These are phyloP conservation scores for Termitomyces sp. DNA, from an alignment of 768 basidiomycete genomes.

Conservation along the genomic window DNA sequence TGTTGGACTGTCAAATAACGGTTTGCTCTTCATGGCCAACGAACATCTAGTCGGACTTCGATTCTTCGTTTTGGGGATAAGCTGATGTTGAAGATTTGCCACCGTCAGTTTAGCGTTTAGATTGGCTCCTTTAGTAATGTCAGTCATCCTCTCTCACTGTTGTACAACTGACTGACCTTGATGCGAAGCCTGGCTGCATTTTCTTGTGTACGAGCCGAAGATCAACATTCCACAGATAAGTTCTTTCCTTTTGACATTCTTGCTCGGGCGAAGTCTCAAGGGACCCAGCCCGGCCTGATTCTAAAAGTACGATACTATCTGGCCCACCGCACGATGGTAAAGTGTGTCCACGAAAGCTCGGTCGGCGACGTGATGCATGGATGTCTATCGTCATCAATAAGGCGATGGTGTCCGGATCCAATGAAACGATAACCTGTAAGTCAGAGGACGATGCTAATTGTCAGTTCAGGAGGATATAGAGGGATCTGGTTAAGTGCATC, in stretches of 20 bases:
- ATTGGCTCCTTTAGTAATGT: not conserved
- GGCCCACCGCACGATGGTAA: not conserved
- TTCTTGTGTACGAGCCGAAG: not conserved
- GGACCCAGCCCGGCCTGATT: not conserved
- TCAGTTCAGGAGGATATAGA: not conserved
- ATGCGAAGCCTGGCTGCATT: not conserved
- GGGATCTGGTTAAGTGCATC: not conserved
- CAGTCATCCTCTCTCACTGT: not conserved
- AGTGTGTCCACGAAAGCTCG: not conserved
- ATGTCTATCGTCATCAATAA: not conserved
- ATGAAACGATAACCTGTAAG: not conserved
- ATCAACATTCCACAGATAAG: not conserved
- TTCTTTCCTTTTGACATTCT: not conserved
- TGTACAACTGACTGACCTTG: not conserved
- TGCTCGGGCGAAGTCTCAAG: not conserved
- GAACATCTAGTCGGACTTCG: not conserved
- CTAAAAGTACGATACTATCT: not conserved
- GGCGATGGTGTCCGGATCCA: not conserved
- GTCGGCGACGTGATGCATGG: not conserved
- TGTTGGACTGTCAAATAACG: not conserved
- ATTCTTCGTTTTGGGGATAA: not conserved
- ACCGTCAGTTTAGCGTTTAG: not conserved
- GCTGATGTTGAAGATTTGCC: not conserved
- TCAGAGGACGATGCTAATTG: not conserved
- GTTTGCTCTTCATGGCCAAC: not conserved